A percentile compares a stretch with the other conserved stretches of the same genome.
These are phyloP conservation scores for Aspergillus pseudotamarii DNA, from an alignment of 2,329 filamentous ascomycete genomes.

Conservation along the genomic window DNA sequence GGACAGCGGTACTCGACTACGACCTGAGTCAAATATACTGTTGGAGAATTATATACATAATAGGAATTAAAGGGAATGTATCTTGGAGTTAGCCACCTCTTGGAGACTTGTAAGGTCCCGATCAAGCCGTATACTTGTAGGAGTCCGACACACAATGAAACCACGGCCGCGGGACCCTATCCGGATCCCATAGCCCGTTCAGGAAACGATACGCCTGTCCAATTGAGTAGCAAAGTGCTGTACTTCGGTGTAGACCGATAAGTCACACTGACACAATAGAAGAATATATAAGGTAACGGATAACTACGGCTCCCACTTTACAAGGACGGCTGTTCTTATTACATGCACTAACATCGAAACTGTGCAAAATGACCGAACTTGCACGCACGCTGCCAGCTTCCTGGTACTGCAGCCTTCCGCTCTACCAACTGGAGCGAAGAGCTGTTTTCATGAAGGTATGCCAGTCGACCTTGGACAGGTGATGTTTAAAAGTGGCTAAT, in stretches of 20 bases:
- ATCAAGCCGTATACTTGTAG: not conserved
- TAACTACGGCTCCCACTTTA: not conserved
- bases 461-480: not conserved
- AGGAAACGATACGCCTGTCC: slow-evolving; percentile 34
- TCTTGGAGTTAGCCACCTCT: not conserved
- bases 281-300: not conserved
- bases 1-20: not conserved
- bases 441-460: slow-evolving; percentile 54
- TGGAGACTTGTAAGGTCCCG: not conserved
- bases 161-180: not conserved
- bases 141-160: not conserved
- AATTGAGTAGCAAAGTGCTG: slow-evolving; percentile 15
- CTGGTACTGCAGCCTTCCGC: slow-evolving; percentile 53
- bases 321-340: not conserved
- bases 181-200: slow-evolving; percentile 36
- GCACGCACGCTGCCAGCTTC: slow-evolving; percentile 53
- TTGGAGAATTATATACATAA: not conserved
- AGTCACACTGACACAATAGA: not conserved
- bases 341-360: not conserved
- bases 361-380: slow-evolving; percentile 35
- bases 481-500: slow-evolving; percentile 7
- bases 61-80: not conserved
- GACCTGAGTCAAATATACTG: not conserved
- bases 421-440: slow-evolving; percentile 54
- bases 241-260: not conserved